phyloP scores from a whole-genome alignment of 352 stramenopile species.

The Globisporangium cylindrosporum region DNA sequence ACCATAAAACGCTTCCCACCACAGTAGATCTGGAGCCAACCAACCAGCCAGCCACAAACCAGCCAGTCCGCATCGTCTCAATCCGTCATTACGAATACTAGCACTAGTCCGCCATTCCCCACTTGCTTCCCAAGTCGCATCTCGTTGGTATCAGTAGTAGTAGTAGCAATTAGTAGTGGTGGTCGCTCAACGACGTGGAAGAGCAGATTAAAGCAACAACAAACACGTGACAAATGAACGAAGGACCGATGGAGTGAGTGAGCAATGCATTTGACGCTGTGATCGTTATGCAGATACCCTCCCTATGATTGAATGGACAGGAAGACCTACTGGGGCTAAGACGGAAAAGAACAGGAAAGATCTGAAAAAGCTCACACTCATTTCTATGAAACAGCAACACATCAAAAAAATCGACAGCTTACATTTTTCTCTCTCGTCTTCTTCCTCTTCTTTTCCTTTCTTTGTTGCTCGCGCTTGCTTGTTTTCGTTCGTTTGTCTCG shows the following conservation, averaged over 20 bases:
- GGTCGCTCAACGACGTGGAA: neutral
- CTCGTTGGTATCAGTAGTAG: neutral
- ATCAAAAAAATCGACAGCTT: slow-evolving; percentile 21
- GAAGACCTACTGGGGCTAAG: neutral
- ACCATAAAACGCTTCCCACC: slow-evolving; percentile 2
- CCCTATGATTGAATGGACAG: neutral
- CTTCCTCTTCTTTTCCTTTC: neutral
- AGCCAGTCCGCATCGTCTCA: neutral
- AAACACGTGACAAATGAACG: neutral
- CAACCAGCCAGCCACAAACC: neutral
- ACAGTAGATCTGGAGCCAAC: slow-evolving; percentile 2
- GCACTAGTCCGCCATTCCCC: neutral
- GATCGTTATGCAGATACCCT: neutral
- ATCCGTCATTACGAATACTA: neutral
- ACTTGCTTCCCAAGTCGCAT: neutral
- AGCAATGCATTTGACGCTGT: neutral
- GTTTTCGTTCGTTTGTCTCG: neutral
- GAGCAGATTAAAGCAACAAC: neutral
- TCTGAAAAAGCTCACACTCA: neutral
- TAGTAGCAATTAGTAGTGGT: neutral
- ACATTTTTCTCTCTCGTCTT: slow-evolving; percentile 15
- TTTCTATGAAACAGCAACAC: slow-evolving; percentile 10
- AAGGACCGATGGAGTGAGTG: neutral
- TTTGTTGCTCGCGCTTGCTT: slow-evolving; percentile 3
- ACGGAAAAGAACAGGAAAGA: neutral